These are phyloP conservation scores for Wickerhamomyces pijperi DNA, from an alignment of 805 yeast species.

Conservation along the genomic window DNA sequence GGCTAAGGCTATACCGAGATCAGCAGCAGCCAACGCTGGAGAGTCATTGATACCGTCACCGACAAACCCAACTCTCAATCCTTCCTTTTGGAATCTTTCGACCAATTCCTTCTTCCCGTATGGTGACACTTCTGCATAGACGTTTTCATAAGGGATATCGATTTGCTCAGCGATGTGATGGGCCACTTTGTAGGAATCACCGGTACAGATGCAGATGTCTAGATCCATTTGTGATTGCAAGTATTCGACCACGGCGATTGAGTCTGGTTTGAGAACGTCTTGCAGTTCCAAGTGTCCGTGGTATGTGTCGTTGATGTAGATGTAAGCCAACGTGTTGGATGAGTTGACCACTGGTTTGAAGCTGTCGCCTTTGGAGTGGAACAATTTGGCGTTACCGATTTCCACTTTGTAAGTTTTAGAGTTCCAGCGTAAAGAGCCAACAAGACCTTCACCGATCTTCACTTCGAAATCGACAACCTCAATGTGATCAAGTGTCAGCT, in stretches of 20 bases:
- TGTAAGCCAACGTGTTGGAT: slow-evolving; percentile 38
- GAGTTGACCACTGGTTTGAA: slow-evolving; percentile 12
- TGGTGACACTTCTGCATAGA: slow-evolving; percentile 72
- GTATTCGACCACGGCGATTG: slow-evolving; percentile 46
- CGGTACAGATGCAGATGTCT: slow-evolving; percentile 78
- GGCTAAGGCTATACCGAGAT: slow-evolving; percentile 83
- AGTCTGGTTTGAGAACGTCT: slow-evolving; percentile 60
- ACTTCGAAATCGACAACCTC: slow-evolving; percentile 18
- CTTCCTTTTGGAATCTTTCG: slow-evolving; percentile 35
- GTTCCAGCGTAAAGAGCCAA: slow-evolving; percentile 13
- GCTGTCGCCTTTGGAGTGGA: slow-evolving; percentile 9
- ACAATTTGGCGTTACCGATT: slow-evolving; percentile 38
- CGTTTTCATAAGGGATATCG: slow-evolving; percentile 52
- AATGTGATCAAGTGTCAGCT: slow-evolving; percentile 3
- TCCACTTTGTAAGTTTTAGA: slow-evolving; percentile 23
- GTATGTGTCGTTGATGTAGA: slow-evolving; percentile 45
- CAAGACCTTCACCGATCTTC: slow-evolving; percentile 27
- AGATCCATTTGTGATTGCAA: slow-evolving; percentile 37
- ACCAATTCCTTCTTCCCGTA: slow-evolving; percentile 64
- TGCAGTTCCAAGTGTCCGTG: slow-evolving; percentile 56
- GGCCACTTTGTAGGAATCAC: slow-evolving; percentile 65
- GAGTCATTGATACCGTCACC: slow-evolving; percentile 99
- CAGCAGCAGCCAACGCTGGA: slow-evolving; percentile 84
- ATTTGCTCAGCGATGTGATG: slow-evolving; percentile 49
- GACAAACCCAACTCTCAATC: slow-evolving; percentile 61